A percentile compares a stretch with the other conserved stretches of the same genome.
Evolutionary conservation across 306 rosid genomes (phyloP).

Genomic region (Prosopis cineraria): DNA sequence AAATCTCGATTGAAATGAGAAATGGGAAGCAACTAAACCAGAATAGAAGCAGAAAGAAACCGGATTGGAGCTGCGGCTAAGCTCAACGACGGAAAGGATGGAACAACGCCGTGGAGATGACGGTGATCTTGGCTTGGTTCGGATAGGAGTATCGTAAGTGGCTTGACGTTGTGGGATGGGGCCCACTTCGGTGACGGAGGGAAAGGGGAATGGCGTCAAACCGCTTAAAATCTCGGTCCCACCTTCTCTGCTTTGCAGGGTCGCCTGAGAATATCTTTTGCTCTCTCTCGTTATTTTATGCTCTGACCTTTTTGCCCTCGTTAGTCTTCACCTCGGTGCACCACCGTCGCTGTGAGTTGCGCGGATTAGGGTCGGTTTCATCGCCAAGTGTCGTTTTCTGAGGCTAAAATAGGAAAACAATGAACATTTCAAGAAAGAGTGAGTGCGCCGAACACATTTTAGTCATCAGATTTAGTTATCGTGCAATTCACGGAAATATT

Average conservation of each 20-base stretch:
- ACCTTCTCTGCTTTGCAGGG: conserved; percentile 35
- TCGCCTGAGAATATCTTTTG: conserved; percentile 37
- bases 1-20: neutral
- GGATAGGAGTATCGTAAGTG: neutral
- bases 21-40: neutral
- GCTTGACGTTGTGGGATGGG: neutral
- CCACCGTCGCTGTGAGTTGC: neutral
- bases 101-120: conserved; percentile 23
- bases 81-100: neutral
- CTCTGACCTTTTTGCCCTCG: neutral
- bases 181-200: neutral
- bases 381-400: neutral
- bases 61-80: neutral
- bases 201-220: conserved; percentile 9
- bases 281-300: neutral
- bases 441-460: neutral
- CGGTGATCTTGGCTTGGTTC: conserved; percentile 3
- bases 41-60: neutral
- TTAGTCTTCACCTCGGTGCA: neutral
- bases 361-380: neutral
- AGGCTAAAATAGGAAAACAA: neutral
- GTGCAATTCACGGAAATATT: too few species aligned
- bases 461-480: too few species aligned
- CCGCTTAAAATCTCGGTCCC: conserved; percentile 27
- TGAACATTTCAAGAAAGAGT: neutral